These are phyloP conservation scores for Bisporella sp. DNA, from an alignment of 2,329 filamentous ascomycete genomes.

Conservation along the genomic window DNA sequence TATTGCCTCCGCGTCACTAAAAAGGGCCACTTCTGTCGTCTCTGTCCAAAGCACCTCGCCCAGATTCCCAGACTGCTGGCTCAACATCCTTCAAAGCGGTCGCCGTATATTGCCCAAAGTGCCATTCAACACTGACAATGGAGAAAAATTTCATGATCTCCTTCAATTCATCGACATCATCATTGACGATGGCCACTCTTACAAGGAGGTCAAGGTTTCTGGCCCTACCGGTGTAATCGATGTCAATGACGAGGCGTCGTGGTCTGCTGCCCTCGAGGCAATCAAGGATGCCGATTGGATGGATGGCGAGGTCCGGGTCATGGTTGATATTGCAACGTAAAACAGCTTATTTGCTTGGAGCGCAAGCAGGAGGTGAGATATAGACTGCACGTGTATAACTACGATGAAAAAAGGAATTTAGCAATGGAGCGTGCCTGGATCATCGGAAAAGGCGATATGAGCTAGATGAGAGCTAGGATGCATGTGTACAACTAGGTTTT, in stretches of 20 bases:
- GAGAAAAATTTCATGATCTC: slow-evolving; percentile 4
- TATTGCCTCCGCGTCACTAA: too few relatives aligned
- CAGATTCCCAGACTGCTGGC: slow-evolving; percentile 9
- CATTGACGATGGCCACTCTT: slow-evolving; percentile 10
- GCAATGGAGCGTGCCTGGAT: too few relatives aligned
- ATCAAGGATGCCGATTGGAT: slow-evolving; percentile 23
- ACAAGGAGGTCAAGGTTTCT: slow-evolving; percentile 16
- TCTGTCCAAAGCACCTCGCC: too few relatives aligned
- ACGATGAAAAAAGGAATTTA: too few relatives aligned
- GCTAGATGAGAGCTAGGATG: too few relatives aligned
- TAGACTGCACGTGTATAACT: too few relatives aligned
- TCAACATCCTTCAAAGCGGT: slow-evolving; percentile 20
- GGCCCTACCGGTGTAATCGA: slow-evolving; percentile 16
- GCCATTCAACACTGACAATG: slow-evolving; percentile 8
- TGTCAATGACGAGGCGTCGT: slow-evolving; percentile 18
- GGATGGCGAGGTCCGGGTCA: slow-evolving; percentile 23
- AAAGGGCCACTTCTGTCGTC: too few relatives aligned
- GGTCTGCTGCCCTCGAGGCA: slow-evolving; percentile 12
- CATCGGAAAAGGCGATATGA: too few relatives aligned
- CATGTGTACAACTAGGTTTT: too few relatives aligned
- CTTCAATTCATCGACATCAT: slow-evolving; percentile 16
- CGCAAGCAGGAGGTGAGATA: too few relatives aligned
- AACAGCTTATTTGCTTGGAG: too few relatives aligned
- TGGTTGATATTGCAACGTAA: slow-evolving; percentile 12
- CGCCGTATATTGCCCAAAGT: slow-evolving; percentile 15